A percentile compares a stretch with the other conserved stretches of the same genome.
These are phyloP conservation scores for Friedmanniomyces simplex DNA, from an alignment of 495 filamentous ascomycete genomes.

Conservation along the genomic window DNA sequence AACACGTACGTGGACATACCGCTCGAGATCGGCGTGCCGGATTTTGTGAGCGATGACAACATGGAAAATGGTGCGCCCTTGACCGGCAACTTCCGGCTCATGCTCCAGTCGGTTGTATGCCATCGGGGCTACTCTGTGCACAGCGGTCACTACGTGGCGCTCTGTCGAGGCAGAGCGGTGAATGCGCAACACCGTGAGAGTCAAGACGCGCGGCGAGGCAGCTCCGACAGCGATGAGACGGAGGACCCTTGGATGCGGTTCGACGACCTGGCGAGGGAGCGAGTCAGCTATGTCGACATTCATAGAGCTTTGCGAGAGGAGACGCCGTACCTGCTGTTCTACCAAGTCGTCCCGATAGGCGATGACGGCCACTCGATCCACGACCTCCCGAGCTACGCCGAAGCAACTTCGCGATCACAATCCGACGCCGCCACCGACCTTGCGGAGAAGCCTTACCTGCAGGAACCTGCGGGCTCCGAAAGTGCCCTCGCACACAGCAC, in stretches of 20 bases:
- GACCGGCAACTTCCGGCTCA: constrained; percentile 77
- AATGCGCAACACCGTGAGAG: constrained; percentile 24
- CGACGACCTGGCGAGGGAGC: constrained; percentile 66
- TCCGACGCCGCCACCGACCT: constrained; percentile 6
- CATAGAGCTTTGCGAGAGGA: constrained; percentile 67
- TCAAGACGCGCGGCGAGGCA: constrained; percentile 31
- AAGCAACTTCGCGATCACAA: constrained; percentile 30
- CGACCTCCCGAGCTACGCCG: constrained; percentile 41
- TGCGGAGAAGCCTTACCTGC: constrained; percentile 7
- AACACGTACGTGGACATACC: constrained; percentile 86
- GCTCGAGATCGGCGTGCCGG: constrained; percentile 72
- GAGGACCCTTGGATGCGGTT: constrained; percentile 76
- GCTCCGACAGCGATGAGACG: constrained; percentile 30
- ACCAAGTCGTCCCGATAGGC: constrained; percentile 80
- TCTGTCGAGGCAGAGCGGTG: constrained; percentile 56
- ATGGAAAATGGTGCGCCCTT: constrained; percentile 52
- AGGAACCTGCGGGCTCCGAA: background rate
- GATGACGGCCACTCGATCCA: constrained; percentile 40
- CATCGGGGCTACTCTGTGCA: constrained; percentile 83
- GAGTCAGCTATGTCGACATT: constrained; percentile 68
- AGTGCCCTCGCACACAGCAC: background rate
- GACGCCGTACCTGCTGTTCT: constrained; percentile 89
- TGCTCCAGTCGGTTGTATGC: constrained; percentile 79
- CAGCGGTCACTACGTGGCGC: constrained; percentile 82
- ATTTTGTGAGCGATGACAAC: constrained; percentile 78